These are phyloP conservation scores for Stephanocyclus meneghinianus DNA, from an alignment of 352 stramenopile genomes.

Conservation along the genomic window DNA sequence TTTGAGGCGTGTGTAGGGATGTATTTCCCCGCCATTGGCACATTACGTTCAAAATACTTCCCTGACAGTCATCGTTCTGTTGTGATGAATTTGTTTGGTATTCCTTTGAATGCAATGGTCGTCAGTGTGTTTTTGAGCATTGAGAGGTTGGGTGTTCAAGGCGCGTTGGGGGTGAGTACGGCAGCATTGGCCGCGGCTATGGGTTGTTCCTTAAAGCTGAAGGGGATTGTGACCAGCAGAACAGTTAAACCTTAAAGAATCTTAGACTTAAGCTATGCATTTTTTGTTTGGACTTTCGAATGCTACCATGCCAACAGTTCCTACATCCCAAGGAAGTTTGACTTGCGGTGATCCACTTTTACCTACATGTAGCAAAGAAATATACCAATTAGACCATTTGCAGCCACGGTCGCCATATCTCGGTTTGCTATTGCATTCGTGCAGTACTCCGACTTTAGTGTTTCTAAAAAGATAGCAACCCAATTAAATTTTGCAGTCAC, in stretches of 20 bases:
- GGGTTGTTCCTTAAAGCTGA: constrained; percentile 62
- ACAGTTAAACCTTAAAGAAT: background rate
- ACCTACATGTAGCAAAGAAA: no score
- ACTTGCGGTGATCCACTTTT: background rate
- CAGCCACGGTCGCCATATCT: no score
- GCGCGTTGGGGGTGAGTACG: constrained; percentile 77
- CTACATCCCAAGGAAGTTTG: background rate
- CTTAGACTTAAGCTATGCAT: no score
- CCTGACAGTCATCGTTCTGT: constrained; percentile 83
- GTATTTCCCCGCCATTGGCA: constrained; percentile 87
- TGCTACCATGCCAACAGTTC: background rate
- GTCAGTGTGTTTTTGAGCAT: constrained; percentile 85
- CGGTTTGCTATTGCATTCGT: no score
- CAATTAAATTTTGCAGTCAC: no score
- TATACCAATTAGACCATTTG: background rate
- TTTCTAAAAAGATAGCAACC: no score
- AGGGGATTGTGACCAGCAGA: constrained; percentile 19
- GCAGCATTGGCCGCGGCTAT: constrained; percentile 74
- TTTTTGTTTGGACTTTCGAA: no score
- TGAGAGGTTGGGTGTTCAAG: constrained; percentile 78
- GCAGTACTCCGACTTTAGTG: no score
- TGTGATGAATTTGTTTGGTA: constrained; percentile 88
- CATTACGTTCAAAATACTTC: constrained; percentile 83
- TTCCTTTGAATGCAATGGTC: constrained; percentile 87
- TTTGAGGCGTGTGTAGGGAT: constrained; percentile 87